Conservation (phyloP, 371 early-diverging fungal species). For the Mucor velutinosus region DNA sequence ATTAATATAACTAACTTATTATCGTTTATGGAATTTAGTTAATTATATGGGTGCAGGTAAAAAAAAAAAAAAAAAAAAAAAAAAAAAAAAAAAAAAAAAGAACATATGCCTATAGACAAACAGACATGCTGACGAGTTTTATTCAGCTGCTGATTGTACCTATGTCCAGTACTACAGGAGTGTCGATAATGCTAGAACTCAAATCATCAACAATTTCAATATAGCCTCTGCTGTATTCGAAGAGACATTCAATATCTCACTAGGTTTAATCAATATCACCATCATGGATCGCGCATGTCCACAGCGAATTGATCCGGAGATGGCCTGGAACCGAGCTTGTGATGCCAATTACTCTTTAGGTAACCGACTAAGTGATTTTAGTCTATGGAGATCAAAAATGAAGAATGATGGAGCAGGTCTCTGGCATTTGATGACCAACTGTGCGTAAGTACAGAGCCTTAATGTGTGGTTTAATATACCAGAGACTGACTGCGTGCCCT, state of each 20-base stretch:
- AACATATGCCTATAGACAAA: background rate
- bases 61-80: no score
- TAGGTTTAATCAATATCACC: slow-evolving; percentile 84
- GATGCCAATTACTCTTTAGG: slow-evolving; percentile 71
- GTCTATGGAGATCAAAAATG: slow-evolving; percentile 81
- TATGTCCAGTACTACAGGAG: slow-evolving; percentile 65
- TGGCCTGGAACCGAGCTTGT: slow-evolving; percentile 83
- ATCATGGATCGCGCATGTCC: slow-evolving; percentile 68
- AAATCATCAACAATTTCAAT: slow-evolving; percentile 79
- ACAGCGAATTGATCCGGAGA: slow-evolving; percentile 25
- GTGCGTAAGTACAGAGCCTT: slow-evolving; percentile 51
- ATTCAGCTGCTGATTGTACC: slow-evolving; percentile 74
- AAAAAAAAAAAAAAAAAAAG: no score
- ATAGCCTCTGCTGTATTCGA: slow-evolving; percentile 85
- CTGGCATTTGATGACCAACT: slow-evolving; percentile 95
- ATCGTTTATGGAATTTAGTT: slow-evolving; percentile 22
- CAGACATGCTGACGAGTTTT: background rate
- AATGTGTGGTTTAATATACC: background rate
- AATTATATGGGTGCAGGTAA: slow-evolving; percentile 45
- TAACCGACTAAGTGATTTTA: slow-evolving; percentile 86
- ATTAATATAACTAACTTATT: background rate
- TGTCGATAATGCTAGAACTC: slow-evolving; percentile 59
- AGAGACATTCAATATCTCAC: slow-evolving; percentile 84
- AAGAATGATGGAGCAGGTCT: slow-evolving; percentile 77
- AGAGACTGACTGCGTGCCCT: background rate